Evolutionary conservation across 208 protist species (phyloP), one percentile per base, ranked within the genome.

Genomic region (Crithidia mellificae): DNA sequence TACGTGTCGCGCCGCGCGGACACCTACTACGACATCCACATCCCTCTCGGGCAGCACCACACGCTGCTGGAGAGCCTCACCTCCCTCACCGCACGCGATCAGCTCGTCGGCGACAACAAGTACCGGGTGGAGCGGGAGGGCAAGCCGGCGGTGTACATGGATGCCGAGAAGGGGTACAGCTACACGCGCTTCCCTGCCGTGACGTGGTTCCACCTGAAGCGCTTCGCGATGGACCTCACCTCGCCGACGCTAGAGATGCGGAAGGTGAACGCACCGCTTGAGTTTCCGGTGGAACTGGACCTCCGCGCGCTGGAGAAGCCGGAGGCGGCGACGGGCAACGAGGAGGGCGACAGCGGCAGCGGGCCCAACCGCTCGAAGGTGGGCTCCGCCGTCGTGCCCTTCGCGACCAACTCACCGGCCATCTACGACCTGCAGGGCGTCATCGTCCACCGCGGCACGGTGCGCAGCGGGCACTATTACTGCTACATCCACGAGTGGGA

Each of bases 31-130:
- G 94, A 98, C 64, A 85, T 97, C 47, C 89, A 94, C 70, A 80
- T 97, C 8, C 81, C 85, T 8, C 72, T 98, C n/a, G 68, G 77
- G 9, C 75, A 81, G 65, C 68, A 82, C 63, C 79, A 50, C 14
- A 91, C 76, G 0, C 63, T 97, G 20, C 57, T 87, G 12, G 85
- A 88, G 39, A 90, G 92, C 50, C 73, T 98, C 9, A 61, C 59
- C 6, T 87, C 87, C 2, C 79, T 96, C 15, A 85, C 83, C 15
- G 78, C 77, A 17, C 81, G 82, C 49, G 94, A 98, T 62, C 66
- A 84, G 68, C 85, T 98, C 14, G 72, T 91, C 8, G 94, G 92
- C 0, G 88, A 96, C 49, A 97, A 98, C 78, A 94, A 96, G 76
- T 97, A 97, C 68, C 63, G 80, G 1, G 91, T 94, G 27, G 94